A percentile compares a stretch with the other conserved stretches of the same genome.
Conservation (phyloP, 2,329 filamentous ascomycete species). For the Exophiala spinifera region DNA sequence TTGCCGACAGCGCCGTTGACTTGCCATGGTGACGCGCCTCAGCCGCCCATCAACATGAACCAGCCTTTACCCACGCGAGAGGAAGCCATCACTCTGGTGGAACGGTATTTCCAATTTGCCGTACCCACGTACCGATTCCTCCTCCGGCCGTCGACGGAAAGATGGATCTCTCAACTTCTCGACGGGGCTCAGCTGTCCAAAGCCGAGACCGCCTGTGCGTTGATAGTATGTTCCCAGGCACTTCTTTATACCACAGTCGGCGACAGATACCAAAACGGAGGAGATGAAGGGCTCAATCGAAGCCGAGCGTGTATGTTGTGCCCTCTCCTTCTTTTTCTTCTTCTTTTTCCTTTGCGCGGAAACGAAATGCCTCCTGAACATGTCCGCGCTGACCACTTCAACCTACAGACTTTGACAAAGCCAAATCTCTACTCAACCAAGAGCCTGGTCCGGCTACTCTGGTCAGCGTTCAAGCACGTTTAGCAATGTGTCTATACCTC, state of each 20-base stretch:
- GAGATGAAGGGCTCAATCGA: conserved; percentile 16
- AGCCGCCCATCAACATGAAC: conserved; percentile 33
- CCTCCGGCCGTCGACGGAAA: conserved; percentile 49
- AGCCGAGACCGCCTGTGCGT: conserved; percentile 35
- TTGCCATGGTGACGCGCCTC: conserved; percentile 43
- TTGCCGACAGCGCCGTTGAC: conserved; percentile 34
- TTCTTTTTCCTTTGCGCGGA: too few species aligned
- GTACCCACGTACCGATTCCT: conserved; percentile 55
- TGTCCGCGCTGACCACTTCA: background rate
- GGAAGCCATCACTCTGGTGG: conserved; percentile 40
- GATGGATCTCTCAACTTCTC: conserved; percentile 41
- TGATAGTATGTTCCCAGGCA: conserved; percentile 33
- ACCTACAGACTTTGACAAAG: conserved; percentile 22
- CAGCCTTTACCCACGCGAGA: conserved; percentile 34
- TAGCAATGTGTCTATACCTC: conserved; percentile 54
- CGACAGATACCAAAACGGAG: conserved; percentile 18
- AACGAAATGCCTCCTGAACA: too few species aligned
- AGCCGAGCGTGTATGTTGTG: conserved; percentile 14
- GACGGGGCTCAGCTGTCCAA: conserved; percentile 31
- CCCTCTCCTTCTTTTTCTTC: too few species aligned
- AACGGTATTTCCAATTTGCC: conserved; percentile 55
- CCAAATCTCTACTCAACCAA: conserved; percentile 23
- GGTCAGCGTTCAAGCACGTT: conserved; percentile 52
- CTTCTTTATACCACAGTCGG: conserved; percentile 21
- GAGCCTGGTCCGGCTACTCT: conserved; percentile 51